Conservation (phyloP, 1,284 basidiomycete species). For the Boletus sp. region DNA sequence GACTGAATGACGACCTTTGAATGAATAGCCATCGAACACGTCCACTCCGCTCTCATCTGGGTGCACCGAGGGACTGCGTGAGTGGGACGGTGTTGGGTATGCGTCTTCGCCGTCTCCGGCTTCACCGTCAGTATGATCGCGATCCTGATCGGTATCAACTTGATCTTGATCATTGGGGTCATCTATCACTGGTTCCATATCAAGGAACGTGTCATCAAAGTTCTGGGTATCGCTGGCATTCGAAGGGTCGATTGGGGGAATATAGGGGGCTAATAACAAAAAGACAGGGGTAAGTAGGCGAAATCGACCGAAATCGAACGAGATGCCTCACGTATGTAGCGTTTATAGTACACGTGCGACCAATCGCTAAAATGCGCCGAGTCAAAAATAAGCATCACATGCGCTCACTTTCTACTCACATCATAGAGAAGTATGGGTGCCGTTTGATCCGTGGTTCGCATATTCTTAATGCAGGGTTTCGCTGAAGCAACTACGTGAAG, state of each 20-base stretch:
- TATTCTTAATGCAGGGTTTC: constrained; percentile 86
- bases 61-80: constrained; percentile 63
- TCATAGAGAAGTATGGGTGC: constrained; percentile 95
- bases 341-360: constrained; percentile 91
- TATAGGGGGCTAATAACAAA: constrained; percentile 77
- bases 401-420: constrained; percentile 50
- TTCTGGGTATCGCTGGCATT: constrained; percentile 96
- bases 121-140: constrained; percentile 59
- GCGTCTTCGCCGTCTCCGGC: constrained; percentile 70
- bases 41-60: constrained; percentile 52
- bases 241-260: constrained; percentile 87
- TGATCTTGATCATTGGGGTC: constrained; percentile 57
- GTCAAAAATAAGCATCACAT: constrained; percentile 11
- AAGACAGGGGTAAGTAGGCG: constrained; percentile 15
- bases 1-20: constrained; percentile 79
- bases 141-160: constrained; percentile 65
- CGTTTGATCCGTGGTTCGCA: constrained; percentile 90
- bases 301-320: constrained; percentile 7
- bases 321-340: constrained; percentile 77
- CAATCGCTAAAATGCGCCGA: constrained; percentile 61
- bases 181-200: constrained; percentile 86
- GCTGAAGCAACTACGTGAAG: constrained; percentile 72
- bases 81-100: constrained; percentile 66
- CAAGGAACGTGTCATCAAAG: constrained; percentile 95
- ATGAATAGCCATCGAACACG: constrained; percentile 85